Evolutionary conservation across 2,329 filamentous ascomycete species (phyloP).

Genomic region (Apiospora arundinis): DNA sequence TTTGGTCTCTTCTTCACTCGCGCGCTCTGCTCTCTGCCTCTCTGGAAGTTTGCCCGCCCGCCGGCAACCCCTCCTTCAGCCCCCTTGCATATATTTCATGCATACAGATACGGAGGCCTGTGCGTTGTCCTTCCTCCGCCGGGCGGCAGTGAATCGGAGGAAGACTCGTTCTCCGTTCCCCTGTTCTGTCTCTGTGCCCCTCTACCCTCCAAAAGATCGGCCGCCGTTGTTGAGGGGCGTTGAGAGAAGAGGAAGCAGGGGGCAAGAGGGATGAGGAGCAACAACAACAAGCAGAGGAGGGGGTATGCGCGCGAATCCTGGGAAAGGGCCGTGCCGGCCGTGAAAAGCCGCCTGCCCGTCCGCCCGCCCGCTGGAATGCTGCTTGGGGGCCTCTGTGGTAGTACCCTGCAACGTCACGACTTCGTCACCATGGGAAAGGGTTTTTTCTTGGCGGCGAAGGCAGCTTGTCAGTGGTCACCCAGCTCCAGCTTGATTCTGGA

Average conservation of each 20-base stretch:
- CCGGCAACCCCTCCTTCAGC: neutral
- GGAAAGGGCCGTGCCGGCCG: conserved; percentile 10
- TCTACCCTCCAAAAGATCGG: neutral
- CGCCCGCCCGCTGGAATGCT: neutral
- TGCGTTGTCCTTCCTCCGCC: neutral
- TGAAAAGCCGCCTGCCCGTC: conserved; percentile 5
- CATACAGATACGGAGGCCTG: neutral
- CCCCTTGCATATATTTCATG: conserved; percentile 10
- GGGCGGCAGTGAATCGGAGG: neutral
- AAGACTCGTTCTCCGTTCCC: too few species aligned
- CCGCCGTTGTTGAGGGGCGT: neutral
- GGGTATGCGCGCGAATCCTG: too few species aligned
- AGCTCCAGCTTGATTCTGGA: neutral
- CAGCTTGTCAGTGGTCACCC: neutral
- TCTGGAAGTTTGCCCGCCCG: too few species aligned
- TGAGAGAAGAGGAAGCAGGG: neutral
- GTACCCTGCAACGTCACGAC: conserved; percentile 15
- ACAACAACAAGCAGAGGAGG: neutral
- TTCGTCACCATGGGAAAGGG: neutral
- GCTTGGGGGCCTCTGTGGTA: neutral
- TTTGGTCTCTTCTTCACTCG: too few species aligned
- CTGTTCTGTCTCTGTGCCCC: too few species aligned
- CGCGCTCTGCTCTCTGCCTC: neutral
- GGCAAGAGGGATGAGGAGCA: neutral
- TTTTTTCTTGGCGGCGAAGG: neutral